A percentile compares a stretch with the other conserved stretches of the same genome.
Evolutionary conservation across 805 yeast genomes (phyloP).

Genomic region (Hemisphaericaspora nanyangensis): DNA sequence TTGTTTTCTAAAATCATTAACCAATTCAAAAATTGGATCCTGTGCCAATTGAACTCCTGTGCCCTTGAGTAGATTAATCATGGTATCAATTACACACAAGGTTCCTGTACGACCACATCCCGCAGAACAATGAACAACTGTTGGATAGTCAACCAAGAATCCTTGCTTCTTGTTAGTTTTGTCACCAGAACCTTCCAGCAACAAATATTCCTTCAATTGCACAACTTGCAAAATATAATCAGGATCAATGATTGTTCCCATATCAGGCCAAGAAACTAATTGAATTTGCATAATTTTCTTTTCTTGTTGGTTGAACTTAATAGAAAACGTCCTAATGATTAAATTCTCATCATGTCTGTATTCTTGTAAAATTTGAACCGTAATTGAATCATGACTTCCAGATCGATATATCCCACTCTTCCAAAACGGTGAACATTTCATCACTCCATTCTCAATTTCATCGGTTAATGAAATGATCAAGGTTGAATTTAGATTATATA

Average conservation of each 20-base stretch:
- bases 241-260: constrained; percentile 57
- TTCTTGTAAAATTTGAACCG: constrained; percentile 23
- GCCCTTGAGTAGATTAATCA: constrained; percentile 18
- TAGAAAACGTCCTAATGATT: constrained; percentile 41
- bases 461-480: constrained; percentile 73
- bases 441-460: constrained; percentile 69
- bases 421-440: constrained; percentile 83
- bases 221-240: constrained; percentile 51
- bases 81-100: constrained; percentile 34
- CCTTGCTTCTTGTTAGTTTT: constrained; percentile 2
- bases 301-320: constrained; percentile 17
- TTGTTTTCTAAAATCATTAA: constrained; percentile 47
- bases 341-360: constrained; percentile 12
- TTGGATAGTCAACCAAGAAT: constrained; percentile 36
- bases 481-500: constrained; percentile 58
- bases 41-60: constrained; percentile 10
- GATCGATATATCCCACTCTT: constrained; percentile 48
- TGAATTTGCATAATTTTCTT: constrained; percentile 69
- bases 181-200: constrained; percentile 1
- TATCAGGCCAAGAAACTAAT: constrained; percentile 79
- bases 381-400: constrained; percentile 19
- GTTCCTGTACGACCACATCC: constrained; percentile 98
- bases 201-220: constrained; percentile 21
- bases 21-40: constrained; percentile 46
- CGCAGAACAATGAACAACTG: constrained; percentile 88